These are phyloP conservation scores for Blastobotrys ciferrii DNA, from an alignment of 1,139 yeast species.

Conservation along the genomic window DNA sequence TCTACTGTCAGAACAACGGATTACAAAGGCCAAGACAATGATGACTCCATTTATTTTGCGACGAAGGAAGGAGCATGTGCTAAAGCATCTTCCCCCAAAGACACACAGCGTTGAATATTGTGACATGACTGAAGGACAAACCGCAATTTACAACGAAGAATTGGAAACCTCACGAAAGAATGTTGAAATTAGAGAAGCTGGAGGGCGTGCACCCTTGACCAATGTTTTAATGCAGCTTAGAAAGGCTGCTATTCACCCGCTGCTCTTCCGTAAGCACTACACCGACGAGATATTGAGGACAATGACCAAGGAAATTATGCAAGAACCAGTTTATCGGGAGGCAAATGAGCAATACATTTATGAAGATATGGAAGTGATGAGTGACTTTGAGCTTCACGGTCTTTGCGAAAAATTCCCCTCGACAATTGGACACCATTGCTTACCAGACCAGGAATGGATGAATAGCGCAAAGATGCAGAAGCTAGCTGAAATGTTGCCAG, in stretches of 20 bases:
- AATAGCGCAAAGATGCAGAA: constrained; percentile 74
- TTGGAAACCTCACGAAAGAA: constrained; percentile 50
- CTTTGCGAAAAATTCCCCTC: constrained; percentile 72
- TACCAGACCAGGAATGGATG: constrained; percentile 57
- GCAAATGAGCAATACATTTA: constrained; percentile 74
- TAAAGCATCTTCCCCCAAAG: constrained; percentile 82
- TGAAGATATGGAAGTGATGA: constrained; percentile 97
- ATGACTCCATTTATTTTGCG: constrained; percentile 96
- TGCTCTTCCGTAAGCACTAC: constrained; percentile 74
- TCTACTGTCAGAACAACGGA: constrained; percentile 83
- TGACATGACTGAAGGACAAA: constrained; percentile 58
- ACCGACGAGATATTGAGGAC: constrained; percentile 50
- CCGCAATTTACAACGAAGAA: constrained; percentile 57
- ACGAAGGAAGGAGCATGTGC: constrained; percentile 87
- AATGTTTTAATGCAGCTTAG: constrained; percentile 87
- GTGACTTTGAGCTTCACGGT: constrained; percentile 79
- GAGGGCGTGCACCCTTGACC: constrained; percentile 36
- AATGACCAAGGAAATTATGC: constrained; percentile 79
- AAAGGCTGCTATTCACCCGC: constrained; percentile 94
- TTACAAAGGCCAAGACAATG: constrained; percentile 91
- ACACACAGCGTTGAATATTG: constrained; percentile 63
- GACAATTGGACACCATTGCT: constrained; percentile 53
- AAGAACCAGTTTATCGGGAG: constrained; percentile 70
- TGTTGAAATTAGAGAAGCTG: constrained; percentile 46
- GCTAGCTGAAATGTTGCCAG: constrained; percentile 57